Evolutionary conservation across 2,329 filamentous ascomycete species (phyloP).

Genomic region (Teratosphaeria gauchensis): DNA sequence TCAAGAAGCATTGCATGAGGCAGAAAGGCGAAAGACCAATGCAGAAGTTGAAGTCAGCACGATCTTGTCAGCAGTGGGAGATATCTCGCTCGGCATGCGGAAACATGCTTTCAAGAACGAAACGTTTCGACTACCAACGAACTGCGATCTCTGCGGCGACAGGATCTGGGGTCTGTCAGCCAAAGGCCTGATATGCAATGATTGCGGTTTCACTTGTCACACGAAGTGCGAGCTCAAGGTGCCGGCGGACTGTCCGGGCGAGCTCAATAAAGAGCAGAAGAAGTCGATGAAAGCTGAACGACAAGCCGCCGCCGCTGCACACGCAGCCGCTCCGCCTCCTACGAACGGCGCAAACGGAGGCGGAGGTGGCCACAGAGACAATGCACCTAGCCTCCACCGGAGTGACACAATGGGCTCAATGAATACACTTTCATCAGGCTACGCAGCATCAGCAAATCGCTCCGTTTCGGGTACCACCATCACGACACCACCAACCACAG

Average conservation of each 20-base stretch:
- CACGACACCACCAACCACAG: constrained; percentile 21
- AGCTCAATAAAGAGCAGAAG: constrained; percentile 86
- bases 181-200: constrained; percentile 90
- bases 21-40: constrained; percentile 73
- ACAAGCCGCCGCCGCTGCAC: constrained; percentile 62
- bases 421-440: constrained; percentile 69
- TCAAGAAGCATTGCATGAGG: constrained; percentile 75
- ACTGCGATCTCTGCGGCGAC: constrained; percentile 93
- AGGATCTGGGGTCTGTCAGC: constrained; percentile 94
- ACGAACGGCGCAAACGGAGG: constrained; percentile 20
- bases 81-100: constrained; percentile 82
- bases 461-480: constrained; percentile 56
- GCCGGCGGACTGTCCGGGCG: constrained; percentile 87
- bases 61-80: constrained; percentile 82
- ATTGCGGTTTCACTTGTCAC: constrained; percentile 96
- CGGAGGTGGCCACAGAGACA: constrained; percentile 49
- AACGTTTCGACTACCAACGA: constrained; percentile 97
- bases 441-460: constrained; percentile 66
- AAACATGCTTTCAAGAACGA: constrained; percentile 98
- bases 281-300: constrained; percentile 85
- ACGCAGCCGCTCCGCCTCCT: constrained; percentile 16
- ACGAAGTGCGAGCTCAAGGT: constrained; percentile 99
- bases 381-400: constrained; percentile 57
- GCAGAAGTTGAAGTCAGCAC: constrained; percentile 90
- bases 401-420: constrained; percentile 82